phyloP scores from a whole-genome alignment of 1,139 yeast species.

The Hyphopichia fennica region DNA sequence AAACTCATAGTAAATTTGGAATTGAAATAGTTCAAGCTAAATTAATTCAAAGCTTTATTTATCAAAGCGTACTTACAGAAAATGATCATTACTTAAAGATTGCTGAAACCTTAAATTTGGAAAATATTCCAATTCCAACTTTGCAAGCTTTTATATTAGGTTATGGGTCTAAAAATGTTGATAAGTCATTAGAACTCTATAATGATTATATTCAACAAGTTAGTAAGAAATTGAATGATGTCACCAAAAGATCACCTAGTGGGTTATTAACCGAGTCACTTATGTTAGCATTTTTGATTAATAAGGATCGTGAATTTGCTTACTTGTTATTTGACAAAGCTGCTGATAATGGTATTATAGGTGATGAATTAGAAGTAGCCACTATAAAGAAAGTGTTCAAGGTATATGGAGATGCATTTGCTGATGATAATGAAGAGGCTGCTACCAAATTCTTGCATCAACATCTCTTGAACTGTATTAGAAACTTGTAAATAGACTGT shows the following conservation, averaged over 20 bases:
- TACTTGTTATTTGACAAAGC: constrained; percentile 60
- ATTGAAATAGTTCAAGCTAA: constrained; percentile 33
- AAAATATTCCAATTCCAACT: constrained; percentile 36
- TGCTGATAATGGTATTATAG: constrained; percentile 38
- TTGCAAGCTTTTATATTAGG: constrained; percentile 50
- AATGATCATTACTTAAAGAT: constrained; percentile 33
- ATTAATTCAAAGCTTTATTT: constrained; percentile 32
- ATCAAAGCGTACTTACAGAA: constrained; percentile 39
- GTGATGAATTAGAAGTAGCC: constrained; percentile 43
- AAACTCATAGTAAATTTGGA: constrained; percentile 34
- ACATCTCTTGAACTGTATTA: constrained; percentile 9
- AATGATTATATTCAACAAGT: constrained; percentile 49
- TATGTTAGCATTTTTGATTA: constrained; percentile 46
- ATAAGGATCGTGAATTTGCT: constrained; percentile 63
- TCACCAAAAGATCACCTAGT: constrained; percentile 38
- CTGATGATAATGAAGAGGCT: constrained; percentile 31
- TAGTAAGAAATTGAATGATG: constrained; percentile 33
- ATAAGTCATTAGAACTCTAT: constrained; percentile 49
- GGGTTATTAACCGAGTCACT: constrained; percentile 56
- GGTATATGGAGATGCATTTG: constrained; percentile 56
- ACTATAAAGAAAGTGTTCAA: constrained; percentile 49
- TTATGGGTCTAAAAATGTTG: constrained; percentile 44
- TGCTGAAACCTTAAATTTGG: constrained; percentile 47
- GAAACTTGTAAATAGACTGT: constrained; percentile 7
- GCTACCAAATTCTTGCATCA: constrained; percentile 23